Conservation (phyloP, 371 early-diverging fungal genomes). For the Umbelopsis sp. region DNA sequence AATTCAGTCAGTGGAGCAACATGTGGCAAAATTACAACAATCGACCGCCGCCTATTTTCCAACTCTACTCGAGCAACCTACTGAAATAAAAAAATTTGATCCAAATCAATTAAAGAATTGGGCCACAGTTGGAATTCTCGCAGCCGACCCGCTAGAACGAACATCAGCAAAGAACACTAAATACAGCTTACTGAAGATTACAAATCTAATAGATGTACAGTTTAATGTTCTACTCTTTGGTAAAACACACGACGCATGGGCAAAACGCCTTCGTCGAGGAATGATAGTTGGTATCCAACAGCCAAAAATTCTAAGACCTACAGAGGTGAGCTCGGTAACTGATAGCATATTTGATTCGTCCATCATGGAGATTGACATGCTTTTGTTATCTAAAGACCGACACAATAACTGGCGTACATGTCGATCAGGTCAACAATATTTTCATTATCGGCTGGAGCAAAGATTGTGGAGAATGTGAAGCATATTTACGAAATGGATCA, state of each 20-base stretch:
- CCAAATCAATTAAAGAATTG: neutral
- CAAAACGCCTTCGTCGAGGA: slow-evolving; percentile 19
- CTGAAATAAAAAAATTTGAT: neutral
- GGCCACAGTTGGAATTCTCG: slow-evolving; percentile 12
- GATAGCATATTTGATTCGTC: neutral
- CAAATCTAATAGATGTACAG: slow-evolving; percentile 5
- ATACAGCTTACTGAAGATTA: slow-evolving; percentile 1
- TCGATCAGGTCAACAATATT: slow-evolving; percentile 33
- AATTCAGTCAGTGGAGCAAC: slow-evolving; percentile 3
- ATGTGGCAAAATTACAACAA: neutral
- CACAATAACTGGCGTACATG: slow-evolving; percentile 32
- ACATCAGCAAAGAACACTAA: slow-evolving; percentile 4
- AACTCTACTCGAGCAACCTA: neutral
- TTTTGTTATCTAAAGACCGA: neutral
- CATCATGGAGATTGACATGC: neutral
- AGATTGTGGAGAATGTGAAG: slow-evolving; percentile 38
- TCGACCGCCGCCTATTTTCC: neutral
- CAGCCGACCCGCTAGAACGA: slow-evolving; percentile 5
- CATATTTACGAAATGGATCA: slow-evolving; percentile 23
- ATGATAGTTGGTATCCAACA: slow-evolving; percentile 33
- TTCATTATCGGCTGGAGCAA: slow-evolving; percentile 41
- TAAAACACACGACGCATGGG: neutral
- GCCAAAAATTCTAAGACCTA: slow-evolving; percentile 33
- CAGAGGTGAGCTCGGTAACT: slow-evolving; percentile 19
- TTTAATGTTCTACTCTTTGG: slow-evolving; percentile 5